Conservation (phyloP, 2,329 filamentous ascomycete genomes). For the Penicillium sp. region DNA sequence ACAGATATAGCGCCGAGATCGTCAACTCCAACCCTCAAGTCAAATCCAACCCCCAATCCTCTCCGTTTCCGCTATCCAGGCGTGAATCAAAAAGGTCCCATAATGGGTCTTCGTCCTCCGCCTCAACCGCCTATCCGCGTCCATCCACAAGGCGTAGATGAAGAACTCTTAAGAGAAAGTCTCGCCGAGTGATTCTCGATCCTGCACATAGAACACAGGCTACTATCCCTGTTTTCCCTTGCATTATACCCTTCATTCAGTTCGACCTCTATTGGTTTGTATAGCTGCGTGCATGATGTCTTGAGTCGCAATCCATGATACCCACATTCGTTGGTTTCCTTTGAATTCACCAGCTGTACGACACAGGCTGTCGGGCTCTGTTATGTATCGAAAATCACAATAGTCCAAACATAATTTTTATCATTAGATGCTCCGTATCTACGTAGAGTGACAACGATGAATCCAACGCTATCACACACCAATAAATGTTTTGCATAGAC, state of each 20-base stretch:
- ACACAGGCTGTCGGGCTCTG: too few relatives aligned
- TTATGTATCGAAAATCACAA: too few relatives aligned
- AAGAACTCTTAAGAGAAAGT: conserved; percentile 60
- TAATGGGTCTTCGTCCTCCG: conserved; percentile 67
- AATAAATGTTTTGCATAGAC: too few relatives aligned
- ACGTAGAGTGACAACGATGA: too few relatives aligned
- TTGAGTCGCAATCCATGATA: neutral
- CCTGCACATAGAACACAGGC: neutral
- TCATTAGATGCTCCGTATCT: too few relatives aligned
- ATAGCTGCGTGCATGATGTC: neutral
- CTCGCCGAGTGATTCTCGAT: conserved; percentile 43
- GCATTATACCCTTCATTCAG: neutral
- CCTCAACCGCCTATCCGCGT: conserved; percentile 57
- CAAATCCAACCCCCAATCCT: conserved; percentile 69
- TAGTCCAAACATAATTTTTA: too few relatives aligned
- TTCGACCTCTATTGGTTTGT: neutral
- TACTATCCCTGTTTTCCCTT: neutral
- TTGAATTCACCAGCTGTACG: neutral
- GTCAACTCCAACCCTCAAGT: conserved; percentile 28
- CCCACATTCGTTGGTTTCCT: neutral
- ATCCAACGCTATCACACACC: too few relatives aligned
- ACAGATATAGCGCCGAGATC: neutral
- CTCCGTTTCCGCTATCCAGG: conserved; percentile 57
- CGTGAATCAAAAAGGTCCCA: conserved; percentile 74
- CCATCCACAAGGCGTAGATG: conserved; percentile 58